Base-by-base conservation (phyloP, 2,329 filamentous ascomycete genomes). In the Chrysoporthe cubensis region DNA sequence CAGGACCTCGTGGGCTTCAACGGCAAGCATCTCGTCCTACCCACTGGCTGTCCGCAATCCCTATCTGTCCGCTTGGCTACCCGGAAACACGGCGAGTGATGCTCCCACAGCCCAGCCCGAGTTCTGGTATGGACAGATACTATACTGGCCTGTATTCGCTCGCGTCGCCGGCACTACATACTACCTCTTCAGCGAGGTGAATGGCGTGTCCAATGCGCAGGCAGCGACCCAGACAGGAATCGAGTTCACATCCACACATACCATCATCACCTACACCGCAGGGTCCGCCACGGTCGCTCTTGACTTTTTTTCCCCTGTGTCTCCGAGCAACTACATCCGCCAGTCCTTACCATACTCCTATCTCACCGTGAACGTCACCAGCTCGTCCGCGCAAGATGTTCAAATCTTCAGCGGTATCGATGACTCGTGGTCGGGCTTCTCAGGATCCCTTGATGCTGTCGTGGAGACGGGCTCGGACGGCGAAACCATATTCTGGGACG, bases 291-390 rank as follows among this genome's bases (percentile, higher is more conserved):
- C 68, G 1, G 72, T 78, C 52, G 72, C 69, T 0, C 71, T 79
- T 50, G 76, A 77, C 68, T 79, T 78, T 70, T 77, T 78, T 69
- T 77, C 75, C 2, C 78, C 78, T 1, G 75, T 79, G 3, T 73
- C 73, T 3, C 72, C 73, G 0, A 69, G 70, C n/a, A 73, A 78
- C 64, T 78, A 76, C 66, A 64, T 73, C 16, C 70, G 75, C 14
- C 77, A 79, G 65, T 77, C 75, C 9, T 68, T 79, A n/a, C 77
- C 77, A 34, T 79, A 77, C 37, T 76, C 73, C 44, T 76, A 78
- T 64, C 67, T 78, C 56, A 76, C 73, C 1, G 72, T 76, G n/a
- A 70, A 69, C 46, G 72, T 71, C 14, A 70, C 65, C 14, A 67
- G 66, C 43, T n/a, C 34, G 8, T 14, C 26, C 13, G 61, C 50